A percentile compares a stretch with the other conserved stretches of the same genome.
Conservation (phyloP, 306 rosid species). For the Trichosanthes cucumerina region DNA sequence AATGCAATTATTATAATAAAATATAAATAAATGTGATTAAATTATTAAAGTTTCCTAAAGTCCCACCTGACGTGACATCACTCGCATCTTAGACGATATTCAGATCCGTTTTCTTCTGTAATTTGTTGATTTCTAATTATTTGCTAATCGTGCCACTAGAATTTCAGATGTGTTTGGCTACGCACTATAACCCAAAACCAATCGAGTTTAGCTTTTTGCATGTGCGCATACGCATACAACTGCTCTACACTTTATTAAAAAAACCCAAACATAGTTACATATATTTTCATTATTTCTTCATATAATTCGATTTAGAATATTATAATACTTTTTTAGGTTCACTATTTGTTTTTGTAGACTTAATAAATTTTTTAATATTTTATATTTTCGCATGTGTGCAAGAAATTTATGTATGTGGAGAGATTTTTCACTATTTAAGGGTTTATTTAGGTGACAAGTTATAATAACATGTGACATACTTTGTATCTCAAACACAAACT, state of each 20-base stretch:
- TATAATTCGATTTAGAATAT: neutral
- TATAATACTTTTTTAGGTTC: neutral
- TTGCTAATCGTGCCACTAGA: neutral
- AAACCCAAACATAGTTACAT: neutral
- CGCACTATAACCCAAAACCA: neutral
- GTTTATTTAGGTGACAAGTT: too few species aligned
- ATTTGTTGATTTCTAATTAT: neutral
- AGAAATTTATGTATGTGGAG: neutral
- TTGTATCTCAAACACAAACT: too few species aligned
- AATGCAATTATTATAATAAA: neutral
- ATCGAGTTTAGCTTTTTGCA: neutral
- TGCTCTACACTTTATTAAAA: neutral
- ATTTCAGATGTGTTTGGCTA: constrained; percentile 4
- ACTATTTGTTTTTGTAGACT: neutral
- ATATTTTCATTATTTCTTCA: neutral
- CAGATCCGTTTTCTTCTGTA: neutral
- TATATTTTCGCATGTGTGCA: neutral
- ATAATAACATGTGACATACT: too few species aligned
- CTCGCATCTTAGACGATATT: neutral
- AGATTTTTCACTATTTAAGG: neutral
- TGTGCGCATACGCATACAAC: neutral
- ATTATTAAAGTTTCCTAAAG: neutral
- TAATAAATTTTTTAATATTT: neutral
- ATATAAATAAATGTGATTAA: neutral
- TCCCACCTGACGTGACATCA: constrained; percentile 4